A percentile compares a stretch with the other conserved stretches of the same genome.
Evolutionary conservation across 129 eudicot genomes (phyloP).

Genomic region (Ambrosia trifida): DNA sequence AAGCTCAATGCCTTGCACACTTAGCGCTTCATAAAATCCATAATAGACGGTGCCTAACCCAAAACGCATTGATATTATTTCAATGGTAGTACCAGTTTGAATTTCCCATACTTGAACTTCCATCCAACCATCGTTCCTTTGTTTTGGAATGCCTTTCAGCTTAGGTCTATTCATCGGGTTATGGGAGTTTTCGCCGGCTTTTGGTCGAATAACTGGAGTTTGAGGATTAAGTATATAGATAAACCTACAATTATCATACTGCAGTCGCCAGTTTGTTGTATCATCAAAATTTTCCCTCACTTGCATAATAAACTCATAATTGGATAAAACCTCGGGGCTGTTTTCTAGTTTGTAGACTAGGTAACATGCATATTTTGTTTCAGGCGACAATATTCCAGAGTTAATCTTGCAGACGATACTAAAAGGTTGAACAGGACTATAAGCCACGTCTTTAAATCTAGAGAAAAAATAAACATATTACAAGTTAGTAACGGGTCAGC

Average conservation of each 20-base stretch:
- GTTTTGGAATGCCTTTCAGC: slow-evolving; percentile 13
- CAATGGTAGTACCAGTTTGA: background rate
- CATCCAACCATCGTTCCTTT: slow-evolving; percentile 17
- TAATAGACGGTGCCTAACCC: background rate
- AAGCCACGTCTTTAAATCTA: background rate
- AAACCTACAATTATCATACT: background rate
- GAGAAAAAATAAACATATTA: background rate
- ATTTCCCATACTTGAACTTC: slow-evolving; percentile 22
- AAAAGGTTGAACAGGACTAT: background rate
- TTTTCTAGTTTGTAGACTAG: background rate
- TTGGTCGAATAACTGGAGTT: slow-evolving; percentile 16
- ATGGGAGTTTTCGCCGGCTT: background rate
- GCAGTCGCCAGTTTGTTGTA: background rate
- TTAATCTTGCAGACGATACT: background rate
- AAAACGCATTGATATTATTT: background rate
- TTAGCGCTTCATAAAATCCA: background rate
- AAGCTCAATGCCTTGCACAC: slow-evolving; percentile 3
- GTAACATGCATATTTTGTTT: background rate
- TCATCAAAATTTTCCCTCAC: background rate
- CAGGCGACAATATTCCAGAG: background rate
- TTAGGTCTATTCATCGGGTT: slow-evolving; percentile 17
- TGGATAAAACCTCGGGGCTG: background rate
- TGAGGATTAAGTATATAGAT: slow-evolving; percentile 5
- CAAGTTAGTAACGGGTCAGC: background rate
- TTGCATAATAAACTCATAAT: background rate